Base-by-base conservation (phyloP, 345 rosid species). In the Bruguiera sexangula region DNA sequence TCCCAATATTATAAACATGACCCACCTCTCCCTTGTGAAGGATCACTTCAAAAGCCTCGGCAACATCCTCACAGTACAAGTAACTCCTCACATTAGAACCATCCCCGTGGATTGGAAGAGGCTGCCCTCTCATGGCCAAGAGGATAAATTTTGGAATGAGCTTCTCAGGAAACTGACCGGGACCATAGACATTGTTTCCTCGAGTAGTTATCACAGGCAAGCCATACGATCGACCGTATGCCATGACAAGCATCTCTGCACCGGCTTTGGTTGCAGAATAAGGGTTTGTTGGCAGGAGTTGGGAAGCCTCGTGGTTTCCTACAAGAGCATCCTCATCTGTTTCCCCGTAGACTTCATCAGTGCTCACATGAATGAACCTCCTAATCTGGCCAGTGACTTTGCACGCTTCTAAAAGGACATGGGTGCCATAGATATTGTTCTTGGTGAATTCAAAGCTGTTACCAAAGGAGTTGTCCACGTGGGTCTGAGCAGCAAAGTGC, bases 231-330 rank as follows among this genome's bases (percentile, higher is more conserved):
- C 97, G 74, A 8, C 96, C 97, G 74, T 89, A 92, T 7, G 97
- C 97, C 97, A 92, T 89, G 62, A 92, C 97, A 78, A 92, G 97
- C 97, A 92, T 92, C 74, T 89, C 96, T 1, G 96, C 96, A n/a
- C 93, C 93, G 65, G 96, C 97, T 78, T 91, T 91, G 0, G 97
- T 89, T 1, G 97, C 96, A 64, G 97, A 91, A 83, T 88, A 92
- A 4, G 97, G 97, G 67, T 92, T 92, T 0, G 97, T 92, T 0
- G 97, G 97, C n/a, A 89, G 92, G n/a, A 92, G 87, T 76, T 92
- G 96, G 51, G 97, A 92, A 62, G 97, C 97, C 76, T 92, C 97
- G 29, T 88, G 90, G 77, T 92, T 92, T 79, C 96, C 97, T 27
- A 89, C 97, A 36, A 87, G 87, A 22, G 97, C 97, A 73, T 92